phyloP scores from a whole-genome alignment of 805 yeast genomes.

The Saccharomyces mikatae region DNA sequence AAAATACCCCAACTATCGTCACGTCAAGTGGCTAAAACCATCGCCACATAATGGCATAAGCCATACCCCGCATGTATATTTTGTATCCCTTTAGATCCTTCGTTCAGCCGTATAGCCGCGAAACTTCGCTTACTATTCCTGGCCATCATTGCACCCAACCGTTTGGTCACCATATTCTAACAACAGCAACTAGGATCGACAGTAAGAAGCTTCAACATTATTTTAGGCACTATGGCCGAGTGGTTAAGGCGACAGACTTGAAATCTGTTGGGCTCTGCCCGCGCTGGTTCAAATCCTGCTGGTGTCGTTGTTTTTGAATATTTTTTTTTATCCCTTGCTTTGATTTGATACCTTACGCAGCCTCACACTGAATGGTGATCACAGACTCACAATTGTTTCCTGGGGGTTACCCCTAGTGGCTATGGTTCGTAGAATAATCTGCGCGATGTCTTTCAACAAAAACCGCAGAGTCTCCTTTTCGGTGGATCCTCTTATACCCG shows the following conservation, averaged over 20 bases:
- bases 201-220: neutral
- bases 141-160: neutral
- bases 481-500: neutral
- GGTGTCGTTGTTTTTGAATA: neutral
- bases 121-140: neutral
- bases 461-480: neutral
- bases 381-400: neutral
- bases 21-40: neutral
- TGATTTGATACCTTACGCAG: neutral
- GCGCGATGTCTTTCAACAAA: neutral
- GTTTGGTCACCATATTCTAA: too few species aligned
- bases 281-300: neutral
- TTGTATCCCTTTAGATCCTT: neutral
- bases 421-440: neutral
- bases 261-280: neutral
- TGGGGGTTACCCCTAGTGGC: neutral
- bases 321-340: neutral
- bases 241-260: neutral
- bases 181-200: neutral
- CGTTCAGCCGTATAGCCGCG: neutral
- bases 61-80: neutral
- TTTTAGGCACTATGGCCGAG: neutral
- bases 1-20: neutral
- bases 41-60: neutral
- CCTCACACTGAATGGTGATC: neutral